Base-by-base conservation (phyloP, 164 flowering plant species). In the Piper longum region DNA sequence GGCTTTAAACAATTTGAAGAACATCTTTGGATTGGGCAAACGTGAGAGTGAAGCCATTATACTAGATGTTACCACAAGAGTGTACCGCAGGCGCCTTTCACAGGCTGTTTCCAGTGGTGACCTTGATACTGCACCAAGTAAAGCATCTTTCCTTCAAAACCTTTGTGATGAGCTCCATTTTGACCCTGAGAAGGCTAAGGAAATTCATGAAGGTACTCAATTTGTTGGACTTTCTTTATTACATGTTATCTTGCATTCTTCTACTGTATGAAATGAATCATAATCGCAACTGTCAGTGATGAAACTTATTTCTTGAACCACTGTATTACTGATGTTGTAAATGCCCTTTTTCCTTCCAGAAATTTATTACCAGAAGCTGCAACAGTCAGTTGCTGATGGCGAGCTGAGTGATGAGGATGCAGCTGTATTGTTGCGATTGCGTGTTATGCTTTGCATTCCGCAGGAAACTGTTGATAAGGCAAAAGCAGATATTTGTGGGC, bases 401-500 rank as follows among this genome's bases (percentile, higher is more conserved):
- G 96, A 80, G 75, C 77, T 95, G 68, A 79, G 76, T 69, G 96
- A 87, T 48, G 82, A 81, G 61, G 95, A 89, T 73, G 88, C 84
- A 74, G 73, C 86, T 66, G 70, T 85, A 48, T 75, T 95, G 75
- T 74, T 82, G 68, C 87, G 82, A 61, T 54, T 87, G 62, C 81
- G 97, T 44, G 87, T 95, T 51, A 78, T 87, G 90, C 91, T 95
- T 9, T 95, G 99, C 70, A 73, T 95, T 71, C 98, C 96, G 64
- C 97, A 89, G 76, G 76, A 83, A 70, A 83, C 84, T 62, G 85
- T 95, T 70, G 99, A 95, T 71, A 85, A 87, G 60, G 90, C 86
- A 63, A 98, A 95, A 71, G 78, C 89, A 60, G 96, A 89, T 64
- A 84, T 91, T 45, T 95, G 99, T 79, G 99, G 99, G 73, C 78